These are phyloP conservation scores for Erodium chrysanthum DNA, from an alignment of 441 rosid genomes.

Conservation along the genomic window DNA sequence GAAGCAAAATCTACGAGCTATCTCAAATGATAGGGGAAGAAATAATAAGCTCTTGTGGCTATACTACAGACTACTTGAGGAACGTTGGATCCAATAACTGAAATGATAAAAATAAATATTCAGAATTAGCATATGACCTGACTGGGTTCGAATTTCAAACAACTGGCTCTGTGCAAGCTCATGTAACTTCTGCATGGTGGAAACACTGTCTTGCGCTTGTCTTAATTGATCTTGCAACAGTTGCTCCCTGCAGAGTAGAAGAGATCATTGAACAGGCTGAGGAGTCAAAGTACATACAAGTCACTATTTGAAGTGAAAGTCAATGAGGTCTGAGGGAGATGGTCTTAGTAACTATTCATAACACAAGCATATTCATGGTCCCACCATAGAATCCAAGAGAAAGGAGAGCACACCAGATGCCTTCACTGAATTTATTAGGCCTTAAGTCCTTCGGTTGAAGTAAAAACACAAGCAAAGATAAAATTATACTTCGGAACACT, in stretches of 20 bases:
- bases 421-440: not conserved
- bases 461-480: not conserved
- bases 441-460: not conserved
- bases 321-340: not conserved
- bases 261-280: not conserved
- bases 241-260: constrained; percentile 20
- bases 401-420: not conserved
- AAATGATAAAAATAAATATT: not conserved
- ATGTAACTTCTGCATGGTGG: constrained; percentile 27
- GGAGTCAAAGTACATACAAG: not conserved
- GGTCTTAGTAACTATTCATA: not conserved
- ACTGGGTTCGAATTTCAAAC: constrained; percentile 27
- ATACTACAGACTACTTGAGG: not conserved
- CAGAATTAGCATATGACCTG: constrained; percentile 17
- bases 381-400: not conserved
- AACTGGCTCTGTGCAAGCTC: constrained; percentile 28
- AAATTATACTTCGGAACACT: not conserved
- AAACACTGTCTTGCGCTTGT: constrained; percentile 26
- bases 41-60: not conserved
- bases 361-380: not conserved
- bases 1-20: not conserved
- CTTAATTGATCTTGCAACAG: constrained; percentile 27
- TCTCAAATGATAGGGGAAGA: not conserved
- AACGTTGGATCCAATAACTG: not conserved
- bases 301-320: not conserved